Evolutionary conservation across 345 rosid genomes (phyloP).

Genomic region (Salix caprea): DNA sequence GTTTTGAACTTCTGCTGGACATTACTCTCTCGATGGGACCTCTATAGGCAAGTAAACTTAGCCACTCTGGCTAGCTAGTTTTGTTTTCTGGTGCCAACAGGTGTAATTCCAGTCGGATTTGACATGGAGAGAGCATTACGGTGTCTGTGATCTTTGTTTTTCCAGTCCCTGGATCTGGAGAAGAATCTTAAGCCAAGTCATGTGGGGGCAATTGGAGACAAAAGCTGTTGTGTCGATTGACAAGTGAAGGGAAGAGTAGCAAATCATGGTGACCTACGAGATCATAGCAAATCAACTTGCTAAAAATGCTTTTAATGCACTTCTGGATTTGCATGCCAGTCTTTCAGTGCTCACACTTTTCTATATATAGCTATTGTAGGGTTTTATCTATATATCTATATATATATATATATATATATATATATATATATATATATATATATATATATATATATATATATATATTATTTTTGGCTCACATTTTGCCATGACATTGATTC

Average conservation of each 20-base stretch:
- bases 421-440: no score
- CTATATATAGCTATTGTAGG: not conserved
- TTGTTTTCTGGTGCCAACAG: not conserved
- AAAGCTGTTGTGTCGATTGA: slow-evolving; percentile 36
- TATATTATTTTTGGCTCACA: no score
- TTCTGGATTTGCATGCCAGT: slow-evolving; percentile 2
- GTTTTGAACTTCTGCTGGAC: not conserved
- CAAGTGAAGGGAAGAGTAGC: slow-evolving; percentile 23
- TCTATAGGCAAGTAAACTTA: not conserved
- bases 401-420: no score
- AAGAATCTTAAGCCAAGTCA: slow-evolving; percentile 29
- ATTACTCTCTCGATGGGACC: not conserved
- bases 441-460: no score
- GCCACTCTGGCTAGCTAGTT: not conserved
- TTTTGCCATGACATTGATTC: no score
- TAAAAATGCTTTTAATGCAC: slow-evolving; percentile 4
- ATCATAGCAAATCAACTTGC: slow-evolving; percentile 12
- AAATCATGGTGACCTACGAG: slow-evolving; percentile 18
- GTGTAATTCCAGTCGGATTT: not conserved
- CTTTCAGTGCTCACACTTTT: not conserved
- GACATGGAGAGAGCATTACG: not conserved
- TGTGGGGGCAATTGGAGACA: slow-evolving; percentile 30
- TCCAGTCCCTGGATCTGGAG: slow-evolving; percentile 3
- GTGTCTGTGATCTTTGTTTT: not conserved
- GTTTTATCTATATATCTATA: no score